These are phyloP conservation scores for Oryza australiensis DNA, from an alignment of 176 grass and related monocot genomes.

Conservation along the genomic window DNA sequence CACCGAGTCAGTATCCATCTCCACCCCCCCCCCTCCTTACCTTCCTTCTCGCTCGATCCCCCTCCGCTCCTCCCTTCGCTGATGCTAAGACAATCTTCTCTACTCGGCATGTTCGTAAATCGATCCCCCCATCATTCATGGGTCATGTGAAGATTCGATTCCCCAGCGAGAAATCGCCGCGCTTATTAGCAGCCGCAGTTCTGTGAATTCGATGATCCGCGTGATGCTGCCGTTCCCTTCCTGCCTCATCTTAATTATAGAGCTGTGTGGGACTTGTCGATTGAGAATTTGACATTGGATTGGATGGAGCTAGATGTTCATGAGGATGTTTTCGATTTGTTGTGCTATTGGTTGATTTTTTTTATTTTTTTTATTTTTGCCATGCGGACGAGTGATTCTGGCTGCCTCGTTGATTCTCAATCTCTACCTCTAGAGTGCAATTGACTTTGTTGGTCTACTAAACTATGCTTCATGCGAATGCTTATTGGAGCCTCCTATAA, in stretches of 20 bases:
- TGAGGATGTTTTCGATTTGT: background rate
- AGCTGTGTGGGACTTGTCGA: too few relatives aligned
- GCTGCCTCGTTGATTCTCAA: background rate
- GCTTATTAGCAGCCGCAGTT: background rate
- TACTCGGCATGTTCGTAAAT: too few relatives aligned
- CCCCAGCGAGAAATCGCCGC: background rate
- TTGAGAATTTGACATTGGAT: too few relatives aligned
- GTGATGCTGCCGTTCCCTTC: background rate
- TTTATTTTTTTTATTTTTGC: background rate
- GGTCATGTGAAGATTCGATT: too few relatives aligned
- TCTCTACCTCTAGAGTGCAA: background rate
- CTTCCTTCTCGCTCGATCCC: too few relatives aligned
- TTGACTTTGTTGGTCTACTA: background rate
- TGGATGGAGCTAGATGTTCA: background rate
- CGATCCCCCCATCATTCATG: too few relatives aligned
- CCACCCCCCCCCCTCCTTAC: background rate
- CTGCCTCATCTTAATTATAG: background rate
- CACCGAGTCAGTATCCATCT: conserved; percentile 65
- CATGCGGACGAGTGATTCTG: background rate
- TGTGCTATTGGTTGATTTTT: background rate
- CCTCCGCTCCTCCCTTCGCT: too few relatives aligned
- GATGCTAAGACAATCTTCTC: too few relatives aligned
- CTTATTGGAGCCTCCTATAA: background rate
- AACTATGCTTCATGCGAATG: background rate
- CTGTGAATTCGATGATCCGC: background rate